These are phyloP conservation scores for Verticillium nubilum DNA, from an alignment of 2,329 filamentous ascomycete genomes.

Conservation along the genomic window DNA sequence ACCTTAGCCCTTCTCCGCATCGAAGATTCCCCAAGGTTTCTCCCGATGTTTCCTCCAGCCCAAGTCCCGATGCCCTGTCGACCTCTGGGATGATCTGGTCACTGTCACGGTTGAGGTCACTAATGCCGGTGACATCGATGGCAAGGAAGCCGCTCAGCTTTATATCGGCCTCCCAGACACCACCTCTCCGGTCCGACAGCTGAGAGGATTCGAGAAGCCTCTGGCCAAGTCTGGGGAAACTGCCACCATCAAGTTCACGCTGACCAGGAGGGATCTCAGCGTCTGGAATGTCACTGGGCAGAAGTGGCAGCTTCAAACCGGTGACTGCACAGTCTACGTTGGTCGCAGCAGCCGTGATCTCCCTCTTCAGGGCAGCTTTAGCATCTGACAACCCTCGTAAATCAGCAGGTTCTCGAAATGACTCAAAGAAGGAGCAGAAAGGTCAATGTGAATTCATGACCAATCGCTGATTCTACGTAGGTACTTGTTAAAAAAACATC, in stretches of 20 bases:
- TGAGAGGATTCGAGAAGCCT: conserved; percentile 59
- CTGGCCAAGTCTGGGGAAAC: conserved; percentile 39
- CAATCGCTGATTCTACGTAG: no score
- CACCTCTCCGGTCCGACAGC: conserved; percentile 47
- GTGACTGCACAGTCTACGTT: conserved; percentile 36
- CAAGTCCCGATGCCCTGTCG: no score
- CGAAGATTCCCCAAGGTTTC: no score
- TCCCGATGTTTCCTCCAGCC: no score
- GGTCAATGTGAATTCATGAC: no score
- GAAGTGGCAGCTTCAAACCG: conserved; percentile 47
- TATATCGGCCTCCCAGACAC: conserved; percentile 52
- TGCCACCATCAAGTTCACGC: conserved; percentile 38
- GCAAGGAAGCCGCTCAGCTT: conserved; percentile 42
- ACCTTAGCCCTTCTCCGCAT: no score
- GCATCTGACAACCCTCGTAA: no score
- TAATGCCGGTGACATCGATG: conserved; percentile 35
- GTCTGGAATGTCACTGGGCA: conserved; percentile 57
- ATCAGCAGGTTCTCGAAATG: no score
- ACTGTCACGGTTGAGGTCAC: conserved; percentile 29
- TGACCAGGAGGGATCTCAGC: conserved; percentile 58
- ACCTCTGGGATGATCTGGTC: conserved; percentile 22
- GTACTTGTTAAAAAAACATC: no score
- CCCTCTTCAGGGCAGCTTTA: no score
- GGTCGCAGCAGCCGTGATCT: conserved; percentile 40
- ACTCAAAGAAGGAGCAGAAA: no score